Evolutionary conservation across 441 rosid genomes (phyloP), one percentile per base, ranked within the genome.

Genomic region (Kokia cookei): DNA sequence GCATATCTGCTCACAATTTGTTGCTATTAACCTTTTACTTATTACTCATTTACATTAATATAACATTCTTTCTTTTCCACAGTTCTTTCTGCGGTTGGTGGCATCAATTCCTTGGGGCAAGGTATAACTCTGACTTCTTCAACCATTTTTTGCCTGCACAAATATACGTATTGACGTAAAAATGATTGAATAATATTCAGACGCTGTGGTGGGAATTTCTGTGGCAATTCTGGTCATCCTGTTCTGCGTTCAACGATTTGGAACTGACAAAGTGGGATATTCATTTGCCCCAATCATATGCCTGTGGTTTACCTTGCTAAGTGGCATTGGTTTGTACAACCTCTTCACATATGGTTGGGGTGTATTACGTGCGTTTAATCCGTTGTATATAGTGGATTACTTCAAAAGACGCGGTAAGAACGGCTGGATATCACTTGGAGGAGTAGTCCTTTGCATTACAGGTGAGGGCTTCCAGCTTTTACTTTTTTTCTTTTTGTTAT

Each of bases 371-470:
- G 97, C 97, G 29, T 73, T 94, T 72, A 88, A 91, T 70, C 97
- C 97, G 2, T 74, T 73, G 15, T 90, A 90, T 78, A 88, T 89
- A 2, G 55, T 84, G 1, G 65, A 83, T 53, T 94, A 92, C 76
- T 87, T 92, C 85, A 72, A 26, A 45, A 84, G 94, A 75, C 86
- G 81, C 8, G 92, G 94, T 13, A 85, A 76, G 73, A 0, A 78
- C 0, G 89, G 81, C 5, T 93, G 93, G 92, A 73, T 82, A 13
- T 94, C 98, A 0, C 92, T 92, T 0, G 98, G 98, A 43, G 98
- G 96, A 6, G 75, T 88, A 7, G 80, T 91, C 59, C 80, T 89
- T 57, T 80, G 86, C 83, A 75, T 89, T 24, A 91, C 96, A 75
- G 94, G 94, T 84, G 17, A 29, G 4, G 14, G 5, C 24, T 2